phyloP scores from a whole-genome alignment of 2,329 filamentous ascomycete genomes.

The Venturia effusa region DNA sequence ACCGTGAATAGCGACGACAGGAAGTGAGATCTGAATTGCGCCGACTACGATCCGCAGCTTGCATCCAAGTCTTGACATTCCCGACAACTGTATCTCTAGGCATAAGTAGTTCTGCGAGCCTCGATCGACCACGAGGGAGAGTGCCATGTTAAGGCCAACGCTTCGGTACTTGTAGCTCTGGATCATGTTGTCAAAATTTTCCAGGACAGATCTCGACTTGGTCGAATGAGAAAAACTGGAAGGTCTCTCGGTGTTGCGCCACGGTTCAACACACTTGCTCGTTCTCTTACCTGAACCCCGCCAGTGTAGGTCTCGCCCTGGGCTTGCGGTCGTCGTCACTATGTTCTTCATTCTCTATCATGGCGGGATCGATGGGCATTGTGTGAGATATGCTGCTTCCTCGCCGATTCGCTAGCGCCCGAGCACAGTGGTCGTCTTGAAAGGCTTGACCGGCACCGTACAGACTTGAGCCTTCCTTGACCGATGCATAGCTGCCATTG shows the following conservation, averaged over 20 bases:
- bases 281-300: conserved; percentile 30
- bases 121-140: not conserved
- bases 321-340: conserved; percentile 28
- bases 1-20: not conserved
- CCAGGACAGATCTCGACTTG: not conserved
- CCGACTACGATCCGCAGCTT: not conserved
- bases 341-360: conserved; percentile 21
- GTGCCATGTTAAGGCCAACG: not conserved
- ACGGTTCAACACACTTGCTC: not conserved
- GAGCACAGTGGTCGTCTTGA: not conserved
- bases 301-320: conserved; percentile 24
- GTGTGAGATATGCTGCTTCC: conserved; percentile 28
- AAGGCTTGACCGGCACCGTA: conserved; percentile 21
- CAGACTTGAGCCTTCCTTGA: conserved; percentile 38
- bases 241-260: not conserved
- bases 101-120: not conserved
- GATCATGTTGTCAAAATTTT: not conserved
- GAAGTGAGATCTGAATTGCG: not conserved
- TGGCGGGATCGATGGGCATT: conserved; percentile 25
- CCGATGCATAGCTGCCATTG: conserved; percentile 24
- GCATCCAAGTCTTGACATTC: not conserved
- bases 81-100: not conserved
- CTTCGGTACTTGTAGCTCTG: not conserved
- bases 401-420: not conserved
- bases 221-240: not conserved